These are phyloP conservation scores for Hericium erinaceus DNA, from an alignment of 768 basidiomycete genomes.

Conservation along the genomic window DNA sequence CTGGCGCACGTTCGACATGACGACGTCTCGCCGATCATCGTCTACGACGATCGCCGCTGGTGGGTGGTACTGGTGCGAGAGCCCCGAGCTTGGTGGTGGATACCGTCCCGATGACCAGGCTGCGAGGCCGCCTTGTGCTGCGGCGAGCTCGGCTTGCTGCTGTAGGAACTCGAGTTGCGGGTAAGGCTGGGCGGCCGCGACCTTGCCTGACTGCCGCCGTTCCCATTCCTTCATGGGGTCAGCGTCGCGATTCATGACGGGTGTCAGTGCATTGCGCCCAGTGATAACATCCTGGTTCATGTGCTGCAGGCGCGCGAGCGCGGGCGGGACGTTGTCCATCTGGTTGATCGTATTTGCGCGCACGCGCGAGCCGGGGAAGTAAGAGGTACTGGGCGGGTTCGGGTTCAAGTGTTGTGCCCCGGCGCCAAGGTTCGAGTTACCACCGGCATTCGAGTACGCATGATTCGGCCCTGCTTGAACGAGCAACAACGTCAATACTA, in stretches of 20 bases:
- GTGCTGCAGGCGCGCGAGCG: conserved; percentile 79
- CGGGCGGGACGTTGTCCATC: conserved; percentile 91
- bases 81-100: conserved; percentile 57
- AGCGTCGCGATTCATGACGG: conserved; percentile 80
- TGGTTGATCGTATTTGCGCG: conserved; percentile 90
- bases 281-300: conserved; percentile 79
- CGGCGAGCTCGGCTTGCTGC: conserved; percentile 83
- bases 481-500: conserved; percentile 14
- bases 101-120: conserved; percentile 44
- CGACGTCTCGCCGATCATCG: conserved; percentile 65
- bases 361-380: conserved; percentile 59
- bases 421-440: conserved; percentile 4
- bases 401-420: conserved; percentile 26
- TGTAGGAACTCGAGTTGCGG: conserved; percentile 88
- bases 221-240: conserved; percentile 98
- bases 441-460: background rate
- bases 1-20: conserved; percentile 69
- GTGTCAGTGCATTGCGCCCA: conserved; percentile 79
- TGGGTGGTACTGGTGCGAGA: conserved; percentile 55
- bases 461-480: conserved; percentile 2
- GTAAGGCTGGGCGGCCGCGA: conserved; percentile 65
- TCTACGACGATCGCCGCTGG: conserved; percentile 59
- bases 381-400: conserved; percentile 56
- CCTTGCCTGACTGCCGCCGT: conserved; percentile 69
- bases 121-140: conserved; percentile 43